These are phyloP conservation scores for Plasmodiophora brassicae DNA, from an alignment of 208 protist species.

Conservation along the genomic window DNA sequence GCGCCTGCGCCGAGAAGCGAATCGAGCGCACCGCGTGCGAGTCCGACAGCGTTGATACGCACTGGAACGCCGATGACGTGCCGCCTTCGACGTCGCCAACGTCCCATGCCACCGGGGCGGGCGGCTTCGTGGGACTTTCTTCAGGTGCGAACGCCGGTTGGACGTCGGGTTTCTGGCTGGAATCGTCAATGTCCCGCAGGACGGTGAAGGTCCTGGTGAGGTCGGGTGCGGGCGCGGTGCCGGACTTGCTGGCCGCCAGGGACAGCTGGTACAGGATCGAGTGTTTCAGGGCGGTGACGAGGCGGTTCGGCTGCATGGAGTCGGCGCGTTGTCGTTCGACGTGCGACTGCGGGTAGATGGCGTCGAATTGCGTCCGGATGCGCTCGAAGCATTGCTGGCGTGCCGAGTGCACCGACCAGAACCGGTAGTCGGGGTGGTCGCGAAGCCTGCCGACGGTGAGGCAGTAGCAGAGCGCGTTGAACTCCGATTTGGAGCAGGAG, in stretches of 20 bases:
- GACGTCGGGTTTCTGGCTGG: not conserved
- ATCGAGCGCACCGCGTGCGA: not conserved
- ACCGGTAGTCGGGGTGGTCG: not conserved
- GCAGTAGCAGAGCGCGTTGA: not conserved
- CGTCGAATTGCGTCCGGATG: not conserved
- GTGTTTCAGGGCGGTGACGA: not conserved
- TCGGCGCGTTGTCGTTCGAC: not conserved
- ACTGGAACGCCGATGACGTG: no score
- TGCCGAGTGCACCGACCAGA: not conserved
- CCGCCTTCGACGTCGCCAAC: no score
- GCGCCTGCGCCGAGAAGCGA: not conserved
- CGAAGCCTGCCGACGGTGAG: not conserved
- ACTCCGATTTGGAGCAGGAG: not conserved
- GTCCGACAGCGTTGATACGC: not conserved
- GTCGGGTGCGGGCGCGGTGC: not conserved
- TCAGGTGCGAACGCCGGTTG: not conserved
- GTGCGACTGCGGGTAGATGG: not conserved
- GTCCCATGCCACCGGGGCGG: no score
- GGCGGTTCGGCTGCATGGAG: not conserved
- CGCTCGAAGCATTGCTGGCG: not conserved
- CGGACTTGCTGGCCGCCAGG: not conserved
- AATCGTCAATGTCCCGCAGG: not conserved
- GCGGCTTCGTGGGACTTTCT: no score
- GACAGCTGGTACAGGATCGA: not conserved
- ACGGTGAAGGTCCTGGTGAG: not conserved